Evolutionary conservation across 2,329 filamentous ascomycete species (phyloP).

Genomic region (Hypoxylon sp.): DNA sequence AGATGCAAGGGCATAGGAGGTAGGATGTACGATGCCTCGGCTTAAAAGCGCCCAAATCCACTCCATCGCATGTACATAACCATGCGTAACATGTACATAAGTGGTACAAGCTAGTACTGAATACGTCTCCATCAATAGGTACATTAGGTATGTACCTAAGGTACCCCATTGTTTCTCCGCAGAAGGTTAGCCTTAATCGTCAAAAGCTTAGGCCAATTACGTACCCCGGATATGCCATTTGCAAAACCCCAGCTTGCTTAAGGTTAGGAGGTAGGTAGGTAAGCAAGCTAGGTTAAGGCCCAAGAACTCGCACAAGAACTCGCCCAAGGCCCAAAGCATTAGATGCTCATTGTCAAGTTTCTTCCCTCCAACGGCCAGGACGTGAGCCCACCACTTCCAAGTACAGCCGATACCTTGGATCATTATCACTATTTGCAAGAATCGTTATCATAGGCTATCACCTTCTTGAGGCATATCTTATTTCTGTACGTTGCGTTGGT

Average conservation of each 20-base stretch:
- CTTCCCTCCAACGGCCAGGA: slow-evolving; percentile 16
- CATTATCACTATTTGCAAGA: slow-evolving; percentile 26
- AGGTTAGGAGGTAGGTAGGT: no score
- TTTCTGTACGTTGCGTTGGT: slow-evolving; percentile 17
- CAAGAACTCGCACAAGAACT: not conserved
- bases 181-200: slow-evolving; percentile 14
- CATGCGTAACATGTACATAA: not conserved
- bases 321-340: no score
- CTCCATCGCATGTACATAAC: not conserved
- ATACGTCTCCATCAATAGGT: not conserved
- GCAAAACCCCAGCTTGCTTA: not conserved
- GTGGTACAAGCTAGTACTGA: not conserved
- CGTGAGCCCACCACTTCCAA: slow-evolving; percentile 9
- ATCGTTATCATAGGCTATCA: slow-evolving; percentile 6
- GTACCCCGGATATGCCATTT: slow-evolving; percentile 38
- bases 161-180: no score
- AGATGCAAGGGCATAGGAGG: not conserved
- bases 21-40: not conserved
- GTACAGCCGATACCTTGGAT: slow-evolving; percentile 13
- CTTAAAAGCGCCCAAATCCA: not conserved
- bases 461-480: slow-evolving; percentile 20
- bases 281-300: no score
- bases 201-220: slow-evolving; percentile 40
- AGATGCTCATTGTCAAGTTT: slow-evolving; percentile 7
- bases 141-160: no score